Base-by-base conservation (phyloP, 2,329 filamentous ascomycete species). In the Acarospora socialis region DNA sequence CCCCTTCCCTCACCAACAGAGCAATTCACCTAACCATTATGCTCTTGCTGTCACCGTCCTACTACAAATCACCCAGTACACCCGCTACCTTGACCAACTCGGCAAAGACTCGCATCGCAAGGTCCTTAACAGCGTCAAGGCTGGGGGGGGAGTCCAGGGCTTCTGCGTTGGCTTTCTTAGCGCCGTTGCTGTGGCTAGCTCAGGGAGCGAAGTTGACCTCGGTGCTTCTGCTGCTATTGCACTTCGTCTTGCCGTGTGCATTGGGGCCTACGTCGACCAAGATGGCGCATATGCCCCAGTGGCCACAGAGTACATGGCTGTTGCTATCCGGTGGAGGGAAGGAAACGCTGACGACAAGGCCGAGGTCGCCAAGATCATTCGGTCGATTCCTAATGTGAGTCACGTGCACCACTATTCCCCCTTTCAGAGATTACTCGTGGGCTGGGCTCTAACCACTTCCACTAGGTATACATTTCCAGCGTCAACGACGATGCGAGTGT, bases 181-280 rank as follows among this genome's bases (percentile, higher is more conserved):
- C 7, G 43, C 43, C 26, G 13, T 36, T 25, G 37, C 37, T 7
- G 32, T 45, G 5, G 32, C 29, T 3, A 34, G 39, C 21, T 30
- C 33, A 10, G 21, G 28, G 20, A 33, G 17, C 10, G 34, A 40
- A 21, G 25, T 34, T 20, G 37, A 42, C 7, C 7, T 45, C 12
- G 37, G 18, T 3, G 13, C 14, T n/a, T 28, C 36, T 1, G 36
- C 25, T 5, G 35, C 37, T 14, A 18, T 21, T 3, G 28, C 35
- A 9, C 21, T 45, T 4, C 31, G 37, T 2, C 26, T 45, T 13
- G 43, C 43, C 16, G 15, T 43, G 9, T 40, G 37, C 17, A 26
- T 42, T 28, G 43, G 43, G 1, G 41, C 39, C 6, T 42, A 40
- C 15, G 36, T 45, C 18, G 43, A 45, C 30, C 39, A 36, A 20